Percentiles rank a stretch among this genome's conserved stretches.
phyloP scores from a whole-genome alignment of 2,329 filamentous ascomycete species.

The Aspergillus brasiliensis region DNA sequence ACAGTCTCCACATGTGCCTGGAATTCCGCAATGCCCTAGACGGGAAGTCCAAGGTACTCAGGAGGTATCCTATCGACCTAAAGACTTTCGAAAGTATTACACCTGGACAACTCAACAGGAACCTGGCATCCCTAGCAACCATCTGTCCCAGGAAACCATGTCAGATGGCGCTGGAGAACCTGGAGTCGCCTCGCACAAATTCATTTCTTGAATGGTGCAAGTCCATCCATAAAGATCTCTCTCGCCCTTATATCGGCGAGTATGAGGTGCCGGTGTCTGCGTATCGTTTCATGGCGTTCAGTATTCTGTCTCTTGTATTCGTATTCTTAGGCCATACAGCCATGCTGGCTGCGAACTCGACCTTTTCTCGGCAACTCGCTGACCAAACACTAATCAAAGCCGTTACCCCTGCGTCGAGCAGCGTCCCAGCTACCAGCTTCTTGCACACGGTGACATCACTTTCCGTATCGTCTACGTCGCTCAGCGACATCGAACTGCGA shows the following conservation, averaged over 20 bases:
- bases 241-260: constrained; percentile 24
- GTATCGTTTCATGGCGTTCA: constrained; percentile 32
- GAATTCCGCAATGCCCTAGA: constrained; percentile 40
- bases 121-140: constrained; percentile 46
- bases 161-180: constrained; percentile 20
- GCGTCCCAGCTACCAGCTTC: constrained; percentile 23
- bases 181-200: constrained; percentile 12
- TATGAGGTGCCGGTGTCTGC: constrained; percentile 27
- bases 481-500: constrained; percentile 21
- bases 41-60: constrained; percentile 37
- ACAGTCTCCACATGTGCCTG: constrained; percentile 48
- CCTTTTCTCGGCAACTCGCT: constrained; percentile 28
- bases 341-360: constrained; percentile 27
- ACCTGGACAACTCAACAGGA: constrained; percentile 49
- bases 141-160: constrained; percentile 31
- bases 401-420: constrained; percentile 16
- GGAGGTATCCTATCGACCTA: constrained; percentile 49
- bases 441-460: constrained; percentile 25
- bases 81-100: constrained; percentile 52
- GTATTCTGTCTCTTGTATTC: constrained; percentile 30
- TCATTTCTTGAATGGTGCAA: constrained; percentile 23
- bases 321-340: constrained; percentile 35
- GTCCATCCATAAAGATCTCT: constrained; percentile 27
- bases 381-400: constrained; percentile 27
- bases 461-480: constrained; percentile 24